Percentiles rank a stretch among this genome's conserved stretches.
phyloP scores from a whole-genome alignment of 495 filamentous ascomycete species.

The Neurospora pannonica region DNA sequence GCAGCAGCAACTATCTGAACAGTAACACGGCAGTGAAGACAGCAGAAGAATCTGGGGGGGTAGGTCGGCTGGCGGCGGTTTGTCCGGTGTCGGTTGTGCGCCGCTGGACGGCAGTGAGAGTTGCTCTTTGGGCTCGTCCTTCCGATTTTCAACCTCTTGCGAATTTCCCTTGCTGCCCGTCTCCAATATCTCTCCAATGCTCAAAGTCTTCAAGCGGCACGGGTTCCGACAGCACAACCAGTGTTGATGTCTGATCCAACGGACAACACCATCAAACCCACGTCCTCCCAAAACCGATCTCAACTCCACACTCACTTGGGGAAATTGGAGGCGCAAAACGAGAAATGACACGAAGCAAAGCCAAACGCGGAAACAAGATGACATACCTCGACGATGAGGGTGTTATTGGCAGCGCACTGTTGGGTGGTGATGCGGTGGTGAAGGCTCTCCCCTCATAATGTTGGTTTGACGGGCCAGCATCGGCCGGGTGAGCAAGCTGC shows the following conservation, averaged over 20 bases:
- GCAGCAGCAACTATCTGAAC: slow-evolving; percentile 15
- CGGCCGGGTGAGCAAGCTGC: slow-evolving; percentile 34
- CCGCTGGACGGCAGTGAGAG: not conserved
- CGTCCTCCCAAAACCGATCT: not conserved
- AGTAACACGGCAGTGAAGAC: slow-evolving; percentile 25
- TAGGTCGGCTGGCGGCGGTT: slow-evolving; percentile 8
- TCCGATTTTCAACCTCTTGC: not conserved
- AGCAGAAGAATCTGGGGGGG: slow-evolving; percentile 10
- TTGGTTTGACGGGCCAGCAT: slow-evolving; percentile 27
- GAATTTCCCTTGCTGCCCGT: not conserved
- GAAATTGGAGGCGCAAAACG: not conserved
- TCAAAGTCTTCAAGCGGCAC: not conserved
- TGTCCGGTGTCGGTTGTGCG: slow-evolving; percentile 3
- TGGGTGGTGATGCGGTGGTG: slow-evolving; percentile 11
- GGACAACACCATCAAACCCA: not conserved
- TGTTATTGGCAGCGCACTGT: slow-evolving; percentile 15
- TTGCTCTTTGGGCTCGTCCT: not conserved
- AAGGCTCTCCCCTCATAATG: slow-evolving; percentile 13
- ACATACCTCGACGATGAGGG: slow-evolving; percentile 9
- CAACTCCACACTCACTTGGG: slow-evolving; percentile 1
- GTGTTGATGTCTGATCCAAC: slow-evolving; percentile 1
- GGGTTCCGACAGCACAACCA: not conserved
- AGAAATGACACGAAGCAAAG: not conserved
- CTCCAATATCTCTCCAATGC: not conserved
- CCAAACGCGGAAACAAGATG: not conserved